Evolutionary conservation across 148 eudicot genomes (phyloP).

Genomic region (Vaccinium myrtillus): DNA sequence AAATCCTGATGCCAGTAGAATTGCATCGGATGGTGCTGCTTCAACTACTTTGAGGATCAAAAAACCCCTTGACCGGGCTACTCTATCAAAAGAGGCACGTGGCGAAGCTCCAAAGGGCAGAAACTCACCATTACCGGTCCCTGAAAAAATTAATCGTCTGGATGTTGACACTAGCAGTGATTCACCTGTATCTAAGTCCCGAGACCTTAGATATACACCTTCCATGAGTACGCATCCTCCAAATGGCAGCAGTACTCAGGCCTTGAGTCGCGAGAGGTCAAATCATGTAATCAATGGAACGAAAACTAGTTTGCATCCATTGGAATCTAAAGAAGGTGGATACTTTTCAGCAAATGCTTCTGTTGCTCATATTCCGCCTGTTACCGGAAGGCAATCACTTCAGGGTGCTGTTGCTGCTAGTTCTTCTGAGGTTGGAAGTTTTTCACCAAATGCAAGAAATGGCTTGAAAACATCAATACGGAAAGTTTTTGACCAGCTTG

Average conservation of each 20-base stretch:
- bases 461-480: slow-evolving; percentile 49
- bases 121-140: slow-evolving; percentile 19
- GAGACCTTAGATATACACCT: slow-evolving; percentile 19
- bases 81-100: slow-evolving; percentile 25
- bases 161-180: slow-evolving; percentile 19
- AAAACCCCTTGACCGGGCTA: slow-evolving; percentile 27
- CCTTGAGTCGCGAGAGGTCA: slow-evolving; percentile 24
- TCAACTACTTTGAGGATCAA: slow-evolving; percentile 23
- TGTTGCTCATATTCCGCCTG: slow-evolving; percentile 32
- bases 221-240: slow-evolving; percentile 16
- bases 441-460: slow-evolving; percentile 28
- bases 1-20: slow-evolving; percentile 15
- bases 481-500: slow-evolving; percentile 61
- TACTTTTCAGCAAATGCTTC: slow-evolving; percentile 24
- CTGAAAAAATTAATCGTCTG: slow-evolving; percentile 23
- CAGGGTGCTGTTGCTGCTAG: slow-evolving; percentile 18
- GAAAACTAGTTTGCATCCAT: slow-evolving; percentile 17
- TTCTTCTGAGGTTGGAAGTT: slow-evolving; percentile 27
- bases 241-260: slow-evolving; percentile 18
- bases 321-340: slow-evolving; percentile 25
- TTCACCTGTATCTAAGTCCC: slow-evolving; percentile 19
- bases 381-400: slow-evolving; percentile 20
- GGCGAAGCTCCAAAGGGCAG: slow-evolving; percentile 21
- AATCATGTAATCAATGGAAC: slow-evolving; percentile 13
- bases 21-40: slow-evolving; percentile 23